phyloP scores from a whole-genome alignment of 2,329 filamentous ascomycete genomes.

The Coniella vitis region DNA sequence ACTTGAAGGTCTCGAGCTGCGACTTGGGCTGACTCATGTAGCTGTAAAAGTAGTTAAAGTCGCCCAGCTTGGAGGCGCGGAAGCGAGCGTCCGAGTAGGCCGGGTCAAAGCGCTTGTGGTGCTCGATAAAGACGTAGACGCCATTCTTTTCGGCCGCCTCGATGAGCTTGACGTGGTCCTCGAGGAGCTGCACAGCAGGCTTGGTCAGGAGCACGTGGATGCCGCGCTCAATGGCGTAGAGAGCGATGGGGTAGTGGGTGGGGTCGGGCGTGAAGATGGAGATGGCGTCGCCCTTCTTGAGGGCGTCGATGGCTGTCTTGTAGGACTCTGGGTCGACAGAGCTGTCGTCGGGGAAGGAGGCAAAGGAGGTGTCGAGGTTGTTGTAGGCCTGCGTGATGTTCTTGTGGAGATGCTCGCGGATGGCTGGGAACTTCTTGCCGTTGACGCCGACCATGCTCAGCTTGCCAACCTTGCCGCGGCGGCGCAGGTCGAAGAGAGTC shows the following conservation, averaged over 20 bases:
- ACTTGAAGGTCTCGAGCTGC: conserved; percentile 89
- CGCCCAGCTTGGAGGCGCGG: conserved; percentile 69
- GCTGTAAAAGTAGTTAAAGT: conserved; percentile 98
- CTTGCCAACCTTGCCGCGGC: conserved; percentile 79
- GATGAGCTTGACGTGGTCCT: conserved; percentile 71
- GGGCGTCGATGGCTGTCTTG: conserved; percentile 79
- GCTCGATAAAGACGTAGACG: conserved; percentile 89
- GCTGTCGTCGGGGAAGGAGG: conserved; percentile 73
- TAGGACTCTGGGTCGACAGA: conserved; percentile 72
- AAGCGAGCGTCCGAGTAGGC: conserved; percentile 83
- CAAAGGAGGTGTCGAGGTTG: conserved; percentile 76
- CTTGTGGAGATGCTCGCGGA: conserved; percentile 77
- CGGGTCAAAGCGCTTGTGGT: conserved; percentile 94
- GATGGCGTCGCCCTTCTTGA: conserved; percentile 77
- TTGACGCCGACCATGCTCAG: conserved; percentile 87
- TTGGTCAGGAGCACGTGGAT: conserved; percentile 93
- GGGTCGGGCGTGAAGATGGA: conserved; percentile 95
- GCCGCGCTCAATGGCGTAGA: conserved; percentile 82
- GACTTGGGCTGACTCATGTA: conserved; percentile 94
- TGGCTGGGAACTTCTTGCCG: conserved; percentile 84
- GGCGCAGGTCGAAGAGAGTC: conserved; percentile 80
- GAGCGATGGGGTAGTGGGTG: conserved; percentile 84
- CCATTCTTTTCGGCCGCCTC: conserved; percentile 63
- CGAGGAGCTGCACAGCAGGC: conserved; percentile 79
- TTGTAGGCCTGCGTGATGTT: conserved; percentile 90